Evolutionary conservation across 192 early-diverging fungal species (phyloP), one percentile per base, ranked within the genome.

Genomic region (Dissophora globulifera): DNA sequence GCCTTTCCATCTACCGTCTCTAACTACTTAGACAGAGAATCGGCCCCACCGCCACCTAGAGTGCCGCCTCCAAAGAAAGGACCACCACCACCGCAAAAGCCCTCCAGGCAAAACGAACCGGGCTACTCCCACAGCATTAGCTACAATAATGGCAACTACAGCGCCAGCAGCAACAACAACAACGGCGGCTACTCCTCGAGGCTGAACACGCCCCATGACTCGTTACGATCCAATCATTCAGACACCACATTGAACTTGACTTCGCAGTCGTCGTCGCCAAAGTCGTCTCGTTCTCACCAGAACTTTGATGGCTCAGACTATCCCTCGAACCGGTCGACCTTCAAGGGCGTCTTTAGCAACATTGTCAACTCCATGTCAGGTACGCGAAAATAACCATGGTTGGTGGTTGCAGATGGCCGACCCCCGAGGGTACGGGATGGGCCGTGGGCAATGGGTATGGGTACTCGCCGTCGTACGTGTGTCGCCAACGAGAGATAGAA

Each of bases 291-390:
- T 51, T 27, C 62, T 19, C 58, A 59, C 35, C 62, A 79, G 43
- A 57, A 66, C 58, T 60, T 59, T 66, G 60, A 63, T 48, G 30
- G 41, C 51, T 63, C 57, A 50, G 69, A 74, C 38, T 71, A 67
- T 35, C 40, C 53, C 5, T 76, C 72, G 26, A 76, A 67, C 25
- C 57, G 85, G 68, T 69, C 72, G 46, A 82, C 87, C 1, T 81
- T 88, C 50, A 88, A 88, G 50, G 86, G 80, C 26, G 86, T 85
- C 19, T 81, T 88, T 42, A 83, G 78, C 45, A 85, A 82, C 58
- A 75, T 88, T 56, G 83, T 83, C 29, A 84, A 68, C 71, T 85
- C 58, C 72, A 78, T 81, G 78, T 78, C 81, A 78, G 78, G 78
- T 79, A 81, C 46, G 40, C 38, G 3, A 26, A 25, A 45, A 6